Evolutionary conservation across 1,139 yeast genomes (phyloP).

Genomic region (Hansenula lynferdii): DNA sequence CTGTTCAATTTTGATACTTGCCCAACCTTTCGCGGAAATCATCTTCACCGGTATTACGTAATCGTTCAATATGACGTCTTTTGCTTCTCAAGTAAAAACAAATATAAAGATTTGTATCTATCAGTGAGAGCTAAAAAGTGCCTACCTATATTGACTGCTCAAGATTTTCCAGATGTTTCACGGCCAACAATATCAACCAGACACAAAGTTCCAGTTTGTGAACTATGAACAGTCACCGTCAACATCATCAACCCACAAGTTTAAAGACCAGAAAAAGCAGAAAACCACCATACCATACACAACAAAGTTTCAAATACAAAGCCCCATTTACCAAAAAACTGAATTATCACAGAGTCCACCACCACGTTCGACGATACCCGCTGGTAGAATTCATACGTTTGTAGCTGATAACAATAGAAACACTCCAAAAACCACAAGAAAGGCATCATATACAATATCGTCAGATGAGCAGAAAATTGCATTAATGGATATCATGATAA

Average conservation of each 20-base stretch:
- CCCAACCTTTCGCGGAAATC: no score
- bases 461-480: background rate
- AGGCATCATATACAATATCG: conserved; percentile 5
- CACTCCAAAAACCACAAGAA: background rate
- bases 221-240: conserved; percentile 3
- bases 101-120: no score
- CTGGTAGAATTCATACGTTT: conserved; percentile 1
- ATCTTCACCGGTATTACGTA: no score
- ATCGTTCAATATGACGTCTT: no score
- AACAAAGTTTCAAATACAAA: conserved; percentile 2
- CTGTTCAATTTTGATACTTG: no score
- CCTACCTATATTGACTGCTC: no score
- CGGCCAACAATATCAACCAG: conserved; percentile 1
- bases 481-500: background rate
- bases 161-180: no score
- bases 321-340: background rate
- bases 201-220: conserved; percentile 5
- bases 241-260: no score
- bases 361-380: background rate
- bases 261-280: conserved; percentile 2
- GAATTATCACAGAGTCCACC: no score
- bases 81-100: no score
- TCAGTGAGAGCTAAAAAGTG: no score
- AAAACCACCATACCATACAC: conserved; percentile 5
- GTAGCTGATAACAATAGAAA: background rate